A percentile compares a stretch with the other conserved stretches of the same genome.
Evolutionary conservation across 2,329 filamentous ascomycete genomes (phyloP).

Genomic region (Dactylellina cionopaga): DNA sequence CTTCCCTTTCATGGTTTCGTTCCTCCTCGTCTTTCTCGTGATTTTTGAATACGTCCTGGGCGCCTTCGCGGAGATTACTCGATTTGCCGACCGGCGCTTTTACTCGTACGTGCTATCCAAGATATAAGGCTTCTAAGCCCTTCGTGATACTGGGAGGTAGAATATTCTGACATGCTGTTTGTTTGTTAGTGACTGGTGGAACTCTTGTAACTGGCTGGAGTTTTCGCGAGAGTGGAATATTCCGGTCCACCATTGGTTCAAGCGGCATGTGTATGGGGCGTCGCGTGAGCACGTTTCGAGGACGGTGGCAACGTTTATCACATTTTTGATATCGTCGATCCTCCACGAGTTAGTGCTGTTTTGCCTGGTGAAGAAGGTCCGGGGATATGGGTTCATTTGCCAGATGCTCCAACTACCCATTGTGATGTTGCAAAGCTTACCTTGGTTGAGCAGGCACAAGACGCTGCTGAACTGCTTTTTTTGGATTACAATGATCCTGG

Average conservation of each 20-base stretch:
- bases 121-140: no score
- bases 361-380: slow-evolving; percentile 95
- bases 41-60: slow-evolving; percentile 98
- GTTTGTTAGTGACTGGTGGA: slow-evolving; percentile 62
- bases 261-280: slow-evolving; percentile 91
- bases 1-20: slow-evolving; percentile 91
- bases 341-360: slow-evolving; percentile 97
- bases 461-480: slow-evolving; percentile 90
- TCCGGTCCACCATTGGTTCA: slow-evolving; percentile 95
- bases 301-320: slow-evolving; percentile 82
- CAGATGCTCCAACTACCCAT: slow-evolving; percentile 98
- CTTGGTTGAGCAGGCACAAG: slow-evolving; percentile 76
- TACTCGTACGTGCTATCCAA: slow-evolving; percentile 75
- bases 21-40: slow-evolving; percentile 89
- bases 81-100: slow-evolving; percentile 93
- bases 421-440: slow-evolving; percentile 86
- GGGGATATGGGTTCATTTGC: slow-evolving; percentile 90
- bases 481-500: slow-evolving; percentile 91
- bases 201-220: slow-evolving; percentile 88
- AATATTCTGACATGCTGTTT: no score
- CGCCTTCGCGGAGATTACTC: slow-evolving; percentile 91
- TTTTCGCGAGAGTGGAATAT: slow-evolving; percentile 97
- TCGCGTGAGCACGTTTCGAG: slow-evolving; percentile 79
- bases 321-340: slow-evolving; percentile 87
- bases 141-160: no score